These are phyloP conservation scores for Sequoia sempervirens DNA, from an alignment of 75 land plant genomes.

Conservation along the genomic window DNA sequence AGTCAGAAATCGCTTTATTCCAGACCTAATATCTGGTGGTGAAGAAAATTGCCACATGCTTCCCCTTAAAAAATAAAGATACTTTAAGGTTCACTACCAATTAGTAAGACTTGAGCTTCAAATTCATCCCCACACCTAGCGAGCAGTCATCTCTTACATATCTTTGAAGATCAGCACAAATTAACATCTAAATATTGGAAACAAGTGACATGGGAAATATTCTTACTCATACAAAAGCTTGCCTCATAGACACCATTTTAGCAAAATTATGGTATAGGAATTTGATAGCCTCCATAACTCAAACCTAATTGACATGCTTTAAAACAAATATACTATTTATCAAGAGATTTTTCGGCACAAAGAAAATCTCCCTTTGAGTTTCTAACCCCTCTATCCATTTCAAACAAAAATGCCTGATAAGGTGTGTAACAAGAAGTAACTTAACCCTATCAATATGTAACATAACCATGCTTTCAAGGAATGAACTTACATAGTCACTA, in stretches of 20 bases:
- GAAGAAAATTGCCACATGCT: neutral
- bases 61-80: neutral
- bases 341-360: neutral
- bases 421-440: neutral
- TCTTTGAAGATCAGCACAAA: neutral
- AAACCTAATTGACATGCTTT: neutral
- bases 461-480: too few species aligned
- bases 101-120: neutral
- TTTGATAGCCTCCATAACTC: neutral
- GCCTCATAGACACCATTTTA: neutral
- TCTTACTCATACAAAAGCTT: neutral
- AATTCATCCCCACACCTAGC: neutral
- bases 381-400: neutral
- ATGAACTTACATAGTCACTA: too few species aligned
- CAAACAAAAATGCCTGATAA: neutral
- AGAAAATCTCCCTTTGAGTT: too few species aligned
- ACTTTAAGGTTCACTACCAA: neutral
- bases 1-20: neutral
- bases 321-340: neutral
- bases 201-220: neutral
- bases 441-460: too few species aligned
- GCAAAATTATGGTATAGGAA: neutral
- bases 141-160: neutral
- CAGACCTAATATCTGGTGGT: neutral
- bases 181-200: neutral